Evolutionary conservation across 495 filamentous ascomycete genomes (phyloP).

Genomic region (Penicillium angulare): DNA sequence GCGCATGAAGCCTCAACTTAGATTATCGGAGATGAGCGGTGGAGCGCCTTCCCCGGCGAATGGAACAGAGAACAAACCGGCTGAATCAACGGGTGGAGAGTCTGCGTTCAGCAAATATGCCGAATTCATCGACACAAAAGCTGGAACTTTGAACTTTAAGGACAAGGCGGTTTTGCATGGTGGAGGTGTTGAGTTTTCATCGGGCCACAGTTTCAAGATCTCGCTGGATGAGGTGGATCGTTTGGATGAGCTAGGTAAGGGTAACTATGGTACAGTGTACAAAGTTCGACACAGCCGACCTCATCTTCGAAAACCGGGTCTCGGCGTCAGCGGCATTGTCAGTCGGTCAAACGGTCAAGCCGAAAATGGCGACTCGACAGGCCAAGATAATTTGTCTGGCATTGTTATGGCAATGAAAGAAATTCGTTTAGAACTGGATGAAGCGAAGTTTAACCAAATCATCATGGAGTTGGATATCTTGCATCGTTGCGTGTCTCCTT

Average conservation of each 20-base stretch:
- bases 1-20: conserved; percentile 50
- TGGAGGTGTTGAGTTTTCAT: conserved; percentile 87
- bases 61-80: conserved; percentile 15
- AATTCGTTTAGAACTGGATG: conserved; percentile 93
- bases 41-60: conserved; percentile 24
- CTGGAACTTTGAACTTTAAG: conserved; percentile 88
- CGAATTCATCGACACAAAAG: conserved; percentile 86
- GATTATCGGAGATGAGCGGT: conserved; percentile 49
- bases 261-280: conserved; percentile 98
- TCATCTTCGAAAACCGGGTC: conserved; percentile 72
- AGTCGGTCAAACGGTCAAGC: conserved; percentile 34
- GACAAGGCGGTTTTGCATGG: conserved; percentile 88
- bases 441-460: conserved; percentile 94
- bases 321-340: conserved; percentile 66
- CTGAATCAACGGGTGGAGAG: conserved; percentile 36
- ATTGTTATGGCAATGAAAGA: conserved; percentile 99
- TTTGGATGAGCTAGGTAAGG: conserved; percentile 93
- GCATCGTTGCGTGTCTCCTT: conserved; percentile 90
- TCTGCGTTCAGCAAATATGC: conserved; percentile 88
- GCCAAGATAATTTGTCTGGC: conserved; percentile 53
- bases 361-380: conserved; percentile 19
- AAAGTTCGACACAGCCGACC: conserved; percentile 87
- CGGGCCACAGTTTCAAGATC: conserved; percentile 86
- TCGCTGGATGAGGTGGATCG: conserved; percentile 95
- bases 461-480: conserved; percentile 98